Evolutionary conservation across 306 rosid species (phyloP).

Genomic region (Leucaena leucocephala): DNA sequence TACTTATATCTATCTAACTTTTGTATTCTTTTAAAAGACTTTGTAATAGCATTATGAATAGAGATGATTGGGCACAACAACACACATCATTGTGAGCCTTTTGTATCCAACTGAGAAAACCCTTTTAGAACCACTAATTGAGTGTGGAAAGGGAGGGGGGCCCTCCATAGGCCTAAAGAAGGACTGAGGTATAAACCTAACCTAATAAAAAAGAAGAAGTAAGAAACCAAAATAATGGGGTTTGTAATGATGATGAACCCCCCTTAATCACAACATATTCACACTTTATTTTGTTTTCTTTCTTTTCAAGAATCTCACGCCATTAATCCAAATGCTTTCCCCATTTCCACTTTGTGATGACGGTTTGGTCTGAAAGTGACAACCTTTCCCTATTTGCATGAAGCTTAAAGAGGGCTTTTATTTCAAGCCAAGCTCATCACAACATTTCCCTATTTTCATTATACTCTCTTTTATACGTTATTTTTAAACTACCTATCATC

Average conservation of each 20-base stretch:
- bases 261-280: conserved; percentile 20
- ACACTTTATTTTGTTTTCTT: neutral
- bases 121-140: conserved; percentile 47
- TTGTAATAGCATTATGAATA: conserved; percentile 17
- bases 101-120: conserved; percentile 21
- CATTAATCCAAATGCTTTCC: conserved; percentile 9
- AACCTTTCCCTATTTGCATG: neutral
- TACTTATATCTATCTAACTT: neutral
- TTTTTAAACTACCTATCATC: too few relatives aligned
- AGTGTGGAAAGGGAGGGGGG: conserved; percentile 38
- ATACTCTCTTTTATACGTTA: too few relatives aligned
- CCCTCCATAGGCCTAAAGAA: conserved; percentile 20
- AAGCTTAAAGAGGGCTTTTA: neutral
- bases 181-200: conserved; percentile 16
- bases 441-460: neutral
- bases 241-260: conserved; percentile 30
- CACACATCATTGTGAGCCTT: conserved; percentile 17
- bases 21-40: conserved; percentile 27
- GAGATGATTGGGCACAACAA: neutral
- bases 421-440: neutral
- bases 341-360: conserved; percentile 23
- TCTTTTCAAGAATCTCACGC: conserved; percentile 23
- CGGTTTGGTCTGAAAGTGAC: conserved; percentile 36
- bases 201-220: neutral
- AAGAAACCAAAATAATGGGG: conserved; percentile 33